Evolutionary conservation across 768 basidiomycete genomes (phyloP).

Genomic region (Lyophyllum atratum): DNA sequence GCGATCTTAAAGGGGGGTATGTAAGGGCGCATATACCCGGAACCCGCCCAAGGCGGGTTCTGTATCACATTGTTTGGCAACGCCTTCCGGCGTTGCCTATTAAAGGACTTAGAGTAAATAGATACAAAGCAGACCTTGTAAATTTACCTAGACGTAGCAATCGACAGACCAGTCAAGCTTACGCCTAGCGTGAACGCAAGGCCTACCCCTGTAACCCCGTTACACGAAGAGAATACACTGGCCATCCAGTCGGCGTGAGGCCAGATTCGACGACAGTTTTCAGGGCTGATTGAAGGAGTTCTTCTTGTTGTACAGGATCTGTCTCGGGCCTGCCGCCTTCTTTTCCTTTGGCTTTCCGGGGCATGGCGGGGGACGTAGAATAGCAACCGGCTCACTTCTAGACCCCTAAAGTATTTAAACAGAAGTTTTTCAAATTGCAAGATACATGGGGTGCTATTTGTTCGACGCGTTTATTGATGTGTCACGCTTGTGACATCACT

Average conservation of each 20-base stretch:
- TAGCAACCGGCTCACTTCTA: background rate
- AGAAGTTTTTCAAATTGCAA: background rate
- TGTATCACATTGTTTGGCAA: no score
- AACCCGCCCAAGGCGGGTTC: no score
- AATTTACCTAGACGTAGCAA: no score
- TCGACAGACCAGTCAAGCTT: no score
- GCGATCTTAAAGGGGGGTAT: no score
- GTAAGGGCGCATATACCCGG: no score
- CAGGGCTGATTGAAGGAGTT: background rate
- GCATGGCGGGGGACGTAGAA: background rate
- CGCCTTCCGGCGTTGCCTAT: no score
- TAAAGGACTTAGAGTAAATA: no score
- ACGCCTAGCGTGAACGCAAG: no score
- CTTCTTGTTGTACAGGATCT: background rate
- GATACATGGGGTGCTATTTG: background rate
- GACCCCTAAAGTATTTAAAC: background rate
- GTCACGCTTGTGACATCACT: background rate
- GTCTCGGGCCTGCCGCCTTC: background rate
- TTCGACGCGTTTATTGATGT: background rate
- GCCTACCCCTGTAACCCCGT: no score
- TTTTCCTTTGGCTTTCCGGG: background rate
- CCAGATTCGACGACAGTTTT: background rate
- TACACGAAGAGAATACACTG: background rate
- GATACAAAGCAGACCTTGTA: no score
- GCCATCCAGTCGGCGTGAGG: background rate